Conservation (phyloP, 1,284 basidiomycete species). For the Pyrrhoderma lamaoense region DNA sequence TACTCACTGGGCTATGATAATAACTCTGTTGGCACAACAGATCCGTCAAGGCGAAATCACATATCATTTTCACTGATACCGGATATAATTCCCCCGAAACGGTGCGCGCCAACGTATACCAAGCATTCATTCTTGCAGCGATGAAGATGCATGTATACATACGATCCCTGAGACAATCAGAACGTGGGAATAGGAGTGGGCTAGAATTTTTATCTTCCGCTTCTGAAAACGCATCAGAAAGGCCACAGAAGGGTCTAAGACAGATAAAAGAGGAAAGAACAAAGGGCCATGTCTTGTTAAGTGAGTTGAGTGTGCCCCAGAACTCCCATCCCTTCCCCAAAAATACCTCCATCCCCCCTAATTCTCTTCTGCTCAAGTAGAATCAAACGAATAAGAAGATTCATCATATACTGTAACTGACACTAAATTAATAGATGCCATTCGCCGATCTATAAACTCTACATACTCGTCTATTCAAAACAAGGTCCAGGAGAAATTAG, state of each 20-base stretch:
- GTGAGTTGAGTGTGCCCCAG: slow-evolving; percentile 3
- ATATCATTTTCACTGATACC: slow-evolving; percentile 74
- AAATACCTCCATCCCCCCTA: too few species aligned
- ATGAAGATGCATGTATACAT: slow-evolving; percentile 89
- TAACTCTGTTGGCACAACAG: slow-evolving; percentile 30
- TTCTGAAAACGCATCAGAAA: background rate
- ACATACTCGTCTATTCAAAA: slow-evolving; percentile 45
- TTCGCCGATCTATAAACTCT: slow-evolving; percentile 52
- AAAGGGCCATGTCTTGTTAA: background rate
- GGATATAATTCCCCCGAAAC: slow-evolving; percentile 56
- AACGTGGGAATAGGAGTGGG: slow-evolving; percentile 33
- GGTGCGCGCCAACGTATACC: slow-evolving; percentile 78
- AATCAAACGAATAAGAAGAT: too few species aligned
- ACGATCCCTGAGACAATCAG: slow-evolving; percentile 42
- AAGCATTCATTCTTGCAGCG: slow-evolving; percentile 78
- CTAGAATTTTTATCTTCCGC: slow-evolving; percentile 47
- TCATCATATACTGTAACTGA: too few species aligned
- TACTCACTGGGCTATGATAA: too few species aligned
- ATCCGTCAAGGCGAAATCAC: slow-evolving; percentile 57
- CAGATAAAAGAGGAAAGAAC: background rate
- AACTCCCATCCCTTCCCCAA: background rate
- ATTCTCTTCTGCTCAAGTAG: too few species aligned
- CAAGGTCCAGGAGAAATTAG: slow-evolving; percentile 39
- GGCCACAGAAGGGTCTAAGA: background rate
- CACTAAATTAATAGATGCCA: slow-evolving; percentile 45